phyloP scores from a whole-genome alignment of 257 asterid species.

The Solanum chmielewskii region DNA sequence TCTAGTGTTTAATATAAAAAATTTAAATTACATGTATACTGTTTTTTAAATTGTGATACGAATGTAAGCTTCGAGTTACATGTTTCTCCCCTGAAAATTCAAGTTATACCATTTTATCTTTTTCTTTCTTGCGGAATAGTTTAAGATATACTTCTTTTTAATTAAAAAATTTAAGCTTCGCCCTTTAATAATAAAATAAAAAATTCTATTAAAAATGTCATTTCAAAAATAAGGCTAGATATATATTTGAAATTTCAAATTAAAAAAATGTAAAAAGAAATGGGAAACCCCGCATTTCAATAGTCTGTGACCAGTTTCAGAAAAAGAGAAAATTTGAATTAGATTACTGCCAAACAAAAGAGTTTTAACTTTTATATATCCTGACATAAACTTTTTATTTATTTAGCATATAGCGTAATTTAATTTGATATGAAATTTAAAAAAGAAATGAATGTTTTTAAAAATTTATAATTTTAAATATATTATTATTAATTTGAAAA shows the following conservation, averaged over 20 bases:
- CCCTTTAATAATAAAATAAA: no score
- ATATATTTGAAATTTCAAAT: not conserved
- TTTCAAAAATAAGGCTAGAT: no score
- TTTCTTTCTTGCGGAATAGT: not conserved
- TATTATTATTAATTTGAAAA: not conserved
- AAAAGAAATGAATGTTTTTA: not conserved
- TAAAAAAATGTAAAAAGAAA: not conserved
- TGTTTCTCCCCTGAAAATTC: not conserved
- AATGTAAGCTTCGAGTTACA: not conserved
- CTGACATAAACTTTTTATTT: not conserved
- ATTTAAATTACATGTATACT: no score
- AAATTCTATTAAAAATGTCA: no score
- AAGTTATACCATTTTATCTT: not conserved
- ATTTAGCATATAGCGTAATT: not conserved
- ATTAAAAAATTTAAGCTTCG: no score
- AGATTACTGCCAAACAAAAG: not conserved
- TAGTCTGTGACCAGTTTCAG: not conserved
- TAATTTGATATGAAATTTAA: rapidly evolving
- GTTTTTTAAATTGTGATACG: not conserved
- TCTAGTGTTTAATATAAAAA: no score
- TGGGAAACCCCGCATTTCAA: not conserved
- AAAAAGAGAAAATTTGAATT: not conserved
- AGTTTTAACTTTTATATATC: not conserved
- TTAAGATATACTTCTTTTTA: no score
- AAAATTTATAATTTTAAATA: not conserved